Evolutionary conservation across 2,329 filamentous ascomycete genomes (phyloP), one percentile per base, ranked within the genome.

Genomic region (Zasmidium citrigriseum): DNA sequence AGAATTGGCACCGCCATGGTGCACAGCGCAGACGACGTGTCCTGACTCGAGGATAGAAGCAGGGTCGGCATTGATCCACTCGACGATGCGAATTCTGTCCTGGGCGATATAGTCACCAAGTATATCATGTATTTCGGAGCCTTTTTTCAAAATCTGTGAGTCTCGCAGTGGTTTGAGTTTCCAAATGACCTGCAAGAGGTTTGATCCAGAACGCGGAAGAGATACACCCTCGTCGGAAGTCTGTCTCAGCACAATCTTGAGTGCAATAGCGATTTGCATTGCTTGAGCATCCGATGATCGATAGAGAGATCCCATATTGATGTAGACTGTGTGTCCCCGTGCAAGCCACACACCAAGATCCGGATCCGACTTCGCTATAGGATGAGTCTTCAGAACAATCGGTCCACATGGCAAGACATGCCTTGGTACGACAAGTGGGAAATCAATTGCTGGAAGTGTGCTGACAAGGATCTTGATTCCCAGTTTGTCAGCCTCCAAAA

Each of bases 1-100:
- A 20, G 47, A 50, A 23, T 50, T 50, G 10, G 47, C 47, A 23
- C 47, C 47, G 11, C 47, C 47, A 18, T 50, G 47, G n/a, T 50
- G 47, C 24, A 50, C 47, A 4, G 47, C 21, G 24, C 47, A 50
- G 22, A 50, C 22, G 23, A 50, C 16, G 22, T 50, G 10, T 10
- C 47, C 47, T 11, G 47, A 12, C 47, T 50, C 22, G 10, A 50
- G 47, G 12, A 50, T 20, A 11, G n/a, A 22, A 18, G 24, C 25
- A 4, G 47, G 47, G 3, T 29, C 22, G 5, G 47, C 12, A 9
- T 10, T 4, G 9, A 50, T 9, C 47, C 47, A 50, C n/a, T 7
- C 10, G 4, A 27, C 10, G 23, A 50, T 50, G 21, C 47, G 21
- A 10, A 50, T 14, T 50, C 24, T 7, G 5, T 50, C 47, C 22